Evolutionary conservation across 1,284 basidiomycete genomes (phyloP).

Genomic region (Leccinum olivaceoglutinosum): DNA sequence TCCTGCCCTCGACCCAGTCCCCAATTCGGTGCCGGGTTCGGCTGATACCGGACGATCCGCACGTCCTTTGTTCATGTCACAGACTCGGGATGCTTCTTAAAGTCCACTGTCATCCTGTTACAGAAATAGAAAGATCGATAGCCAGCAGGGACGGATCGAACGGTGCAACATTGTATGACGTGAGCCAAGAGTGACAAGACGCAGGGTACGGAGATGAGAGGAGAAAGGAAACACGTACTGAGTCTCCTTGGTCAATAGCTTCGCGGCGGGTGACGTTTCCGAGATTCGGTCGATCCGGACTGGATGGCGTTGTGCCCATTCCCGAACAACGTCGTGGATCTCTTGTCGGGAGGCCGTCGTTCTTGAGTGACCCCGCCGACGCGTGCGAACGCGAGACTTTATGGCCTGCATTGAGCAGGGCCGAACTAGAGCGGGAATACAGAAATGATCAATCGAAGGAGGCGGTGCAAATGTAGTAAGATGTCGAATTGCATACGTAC

Average conservation of each 20-base stretch:
- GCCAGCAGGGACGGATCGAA: no score
- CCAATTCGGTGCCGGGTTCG: conserved; percentile 90
- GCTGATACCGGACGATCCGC: conserved; percentile 86
- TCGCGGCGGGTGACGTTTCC: conserved; percentile 62
- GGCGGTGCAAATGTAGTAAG: not conserved
- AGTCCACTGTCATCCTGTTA: conserved; percentile 61
- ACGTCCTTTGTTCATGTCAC: conserved; percentile 55
- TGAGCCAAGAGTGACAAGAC: not conserved
- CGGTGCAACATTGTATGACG: not conserved
- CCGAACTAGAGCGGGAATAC: conserved; percentile 52
- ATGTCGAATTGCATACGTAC: conserved; percentile 40
- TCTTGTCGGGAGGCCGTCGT: conserved; percentile 68
- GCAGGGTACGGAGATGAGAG: conserved; percentile 4
- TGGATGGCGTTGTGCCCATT: conserved; percentile 78
- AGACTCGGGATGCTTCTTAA: conserved; percentile 65
- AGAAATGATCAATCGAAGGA: not conserved
- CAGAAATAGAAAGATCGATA: not conserved
- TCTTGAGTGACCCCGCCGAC: conserved; percentile 86
- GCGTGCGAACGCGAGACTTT: conserved; percentile 89
- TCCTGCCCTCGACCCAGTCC: conserved; percentile 68
- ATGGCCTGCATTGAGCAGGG: conserved; percentile 83
- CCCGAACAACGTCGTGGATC: conserved; percentile 80
- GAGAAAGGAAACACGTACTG: conserved; percentile 40
- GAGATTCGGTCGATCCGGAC: conserved; percentile 80
- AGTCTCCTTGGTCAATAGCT: conserved; percentile 60